A percentile compares a stretch with the other conserved stretches of the same genome.
These are phyloP conservation scores for Chytriomyces sp. DNA, from an alignment of 192 early-diverging fungal genomes.

Conservation along the genomic window DNA sequence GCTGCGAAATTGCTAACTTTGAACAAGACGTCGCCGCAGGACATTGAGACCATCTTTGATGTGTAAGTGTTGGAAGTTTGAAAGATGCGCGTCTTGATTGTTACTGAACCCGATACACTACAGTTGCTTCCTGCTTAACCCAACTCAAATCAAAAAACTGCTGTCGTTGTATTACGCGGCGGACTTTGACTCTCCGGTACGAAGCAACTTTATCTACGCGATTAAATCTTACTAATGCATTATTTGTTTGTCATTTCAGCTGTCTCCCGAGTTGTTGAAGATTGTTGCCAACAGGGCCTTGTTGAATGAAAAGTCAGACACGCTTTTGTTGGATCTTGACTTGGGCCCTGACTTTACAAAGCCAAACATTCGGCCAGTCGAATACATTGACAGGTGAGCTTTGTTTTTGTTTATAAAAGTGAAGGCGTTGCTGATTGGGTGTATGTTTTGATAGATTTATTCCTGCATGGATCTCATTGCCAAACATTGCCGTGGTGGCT, in stretches of 20 bases:
- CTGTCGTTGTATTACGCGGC: constrained; percentile 93
- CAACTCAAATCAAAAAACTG: constrained; percentile 97
- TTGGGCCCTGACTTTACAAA: constrained; percentile 67
- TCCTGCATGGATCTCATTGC: constrained; percentile 67
- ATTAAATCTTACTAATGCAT: constrained; percentile 2
- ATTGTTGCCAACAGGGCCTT: constrained; percentile 84
- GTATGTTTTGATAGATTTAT: constrained; percentile 50
- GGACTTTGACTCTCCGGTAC: constrained; percentile 89
- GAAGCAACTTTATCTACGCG: constrained; percentile 8
- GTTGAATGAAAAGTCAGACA: constrained; percentile 87
- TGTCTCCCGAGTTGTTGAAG: constrained; percentile 87
- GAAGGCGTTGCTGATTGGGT: too few relatives aligned
- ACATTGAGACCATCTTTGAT: constrained; percentile 98
- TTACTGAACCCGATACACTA: background rate
- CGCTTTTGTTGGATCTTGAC: constrained; percentile 84
- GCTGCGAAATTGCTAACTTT: constrained; percentile 96
- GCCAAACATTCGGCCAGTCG: constrained; percentile 63
- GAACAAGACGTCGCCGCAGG: constrained; percentile 84
- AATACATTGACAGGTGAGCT: constrained; percentile 62
- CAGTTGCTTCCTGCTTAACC: constrained; percentile 88
- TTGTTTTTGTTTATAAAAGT: too few relatives aligned
- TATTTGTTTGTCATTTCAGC: constrained; percentile 48
- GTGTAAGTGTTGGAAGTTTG: constrained; percentile 50
- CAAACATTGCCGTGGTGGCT: constrained; percentile 41
- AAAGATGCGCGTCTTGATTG: background rate